Evolutionary conservation across 2,329 filamentous ascomycete genomes (phyloP).

Genomic region (Fusarium lateritium): DNA sequence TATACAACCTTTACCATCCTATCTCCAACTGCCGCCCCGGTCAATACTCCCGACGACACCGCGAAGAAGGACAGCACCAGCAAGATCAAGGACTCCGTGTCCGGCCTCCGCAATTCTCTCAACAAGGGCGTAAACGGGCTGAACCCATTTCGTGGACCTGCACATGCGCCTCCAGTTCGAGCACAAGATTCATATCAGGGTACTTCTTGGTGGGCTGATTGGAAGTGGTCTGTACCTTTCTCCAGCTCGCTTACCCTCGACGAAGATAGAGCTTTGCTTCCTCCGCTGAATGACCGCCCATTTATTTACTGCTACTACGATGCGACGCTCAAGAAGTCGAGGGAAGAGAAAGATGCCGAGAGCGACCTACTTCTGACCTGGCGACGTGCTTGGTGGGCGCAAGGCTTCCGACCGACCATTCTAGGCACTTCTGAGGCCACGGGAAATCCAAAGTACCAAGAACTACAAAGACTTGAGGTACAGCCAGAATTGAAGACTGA

Average conservation of each 20-base stretch:
- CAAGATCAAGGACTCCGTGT: constrained; percentile 66
- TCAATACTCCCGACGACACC: constrained; percentile 3
- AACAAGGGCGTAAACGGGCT: constrained; percentile 62
- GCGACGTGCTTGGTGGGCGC: constrained; percentile 95
- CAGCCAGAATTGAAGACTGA: constrained; percentile 76
- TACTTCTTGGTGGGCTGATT: constrained; percentile 88
- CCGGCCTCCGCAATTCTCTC: constrained; percentile 58
- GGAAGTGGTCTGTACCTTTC: constrained; percentile 90
- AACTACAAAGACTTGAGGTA: constrained; percentile 75
- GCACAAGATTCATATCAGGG: constrained; percentile 84
- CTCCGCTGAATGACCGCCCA: constrained; percentile 78
- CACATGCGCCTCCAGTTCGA: constrained; percentile 81
- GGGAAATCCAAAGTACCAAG: constrained; percentile 83
- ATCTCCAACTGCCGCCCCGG: constrained; percentile 47
- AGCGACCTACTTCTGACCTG: constrained; percentile 86
- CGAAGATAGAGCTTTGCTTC: constrained; percentile 86
- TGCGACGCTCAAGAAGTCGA: constrained; percentile 72
- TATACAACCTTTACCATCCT: constrained; percentile 69
- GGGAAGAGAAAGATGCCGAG: constrained; percentile 78
- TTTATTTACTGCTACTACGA: constrained; percentile 95
- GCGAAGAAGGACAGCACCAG: constrained; percentile 49
- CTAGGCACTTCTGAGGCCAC: constrained; percentile 84
- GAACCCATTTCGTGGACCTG: constrained; percentile 78
- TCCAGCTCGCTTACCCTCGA: constrained; percentile 85
- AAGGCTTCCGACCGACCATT: constrained; percentile 90